Evolutionary conservation across 306 rosid genomes (phyloP).

Genomic region (Corylus americana): DNA sequence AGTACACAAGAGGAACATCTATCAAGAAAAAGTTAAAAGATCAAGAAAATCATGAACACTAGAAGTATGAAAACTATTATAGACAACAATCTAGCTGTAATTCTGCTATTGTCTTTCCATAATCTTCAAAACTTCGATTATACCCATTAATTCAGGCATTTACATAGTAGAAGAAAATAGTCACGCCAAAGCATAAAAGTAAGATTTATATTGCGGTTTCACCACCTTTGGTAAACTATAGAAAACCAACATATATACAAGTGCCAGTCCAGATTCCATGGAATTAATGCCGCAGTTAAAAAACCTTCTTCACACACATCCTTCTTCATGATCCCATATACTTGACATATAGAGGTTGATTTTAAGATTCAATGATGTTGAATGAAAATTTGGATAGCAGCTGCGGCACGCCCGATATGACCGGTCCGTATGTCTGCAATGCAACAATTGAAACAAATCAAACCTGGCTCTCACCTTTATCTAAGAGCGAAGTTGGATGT

Average conservation of each 20-base stretch:
- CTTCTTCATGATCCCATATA: neutral
- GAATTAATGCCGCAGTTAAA: neutral
- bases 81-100: no score
- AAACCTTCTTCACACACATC: neutral
- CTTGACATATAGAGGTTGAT: neutral
- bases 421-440: constrained; percentile 76
- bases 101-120: no score
- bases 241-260: constrained; percentile 29
- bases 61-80: no score
- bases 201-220: neutral
- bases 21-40: no score
- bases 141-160: neutral
- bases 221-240: constrained; percentile 3
- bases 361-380: constrained; percentile 55
- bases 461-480: neutral
- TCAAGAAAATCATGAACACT: no score
- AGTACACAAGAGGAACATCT: no score
- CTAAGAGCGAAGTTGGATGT: neutral
- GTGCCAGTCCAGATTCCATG: neutral
- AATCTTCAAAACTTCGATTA: no score
- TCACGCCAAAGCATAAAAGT: neutral
- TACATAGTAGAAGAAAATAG: neutral
- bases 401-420: constrained; percentile 77
- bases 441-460: constrained; percentile 11
- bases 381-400: constrained; percentile 69